Conservation (phyloP, 2,329 filamentous ascomycete genomes). For the Aspergillus hortae region DNA sequence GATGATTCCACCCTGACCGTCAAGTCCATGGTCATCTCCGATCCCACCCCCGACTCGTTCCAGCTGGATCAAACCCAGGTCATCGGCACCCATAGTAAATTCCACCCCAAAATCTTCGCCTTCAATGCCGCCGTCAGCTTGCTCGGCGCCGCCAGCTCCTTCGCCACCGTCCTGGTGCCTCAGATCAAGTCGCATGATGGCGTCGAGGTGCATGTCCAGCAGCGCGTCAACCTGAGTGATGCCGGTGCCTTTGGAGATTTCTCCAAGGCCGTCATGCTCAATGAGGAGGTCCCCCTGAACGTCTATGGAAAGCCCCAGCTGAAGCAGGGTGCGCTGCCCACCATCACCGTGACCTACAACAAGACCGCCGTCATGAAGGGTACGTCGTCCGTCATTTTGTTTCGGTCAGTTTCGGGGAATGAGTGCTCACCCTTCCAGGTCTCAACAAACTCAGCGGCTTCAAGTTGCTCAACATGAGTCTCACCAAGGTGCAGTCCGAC, state of each 20-base stretch:
- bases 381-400: slow-evolving; percentile 20
- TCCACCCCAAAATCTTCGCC: slow-evolving; percentile 52
- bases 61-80: slow-evolving; percentile 47
- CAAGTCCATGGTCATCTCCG: slow-evolving; percentile 48
- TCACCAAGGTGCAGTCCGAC: slow-evolving; percentile 41
- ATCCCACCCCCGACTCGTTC: slow-evolving; percentile 49
- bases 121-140: slow-evolving; percentile 54
- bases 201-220: slow-evolving; percentile 40
- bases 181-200: slow-evolving; percentile 42
- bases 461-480: slow-evolving; percentile 46
- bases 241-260: slow-evolving; percentile 49
- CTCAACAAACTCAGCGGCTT: slow-evolving; percentile 56
- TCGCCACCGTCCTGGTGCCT: slow-evolving; percentile 47
- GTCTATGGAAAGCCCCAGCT: slow-evolving; percentile 52
- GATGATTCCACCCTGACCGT: slow-evolving; percentile 51
- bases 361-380: slow-evolving; percentile 57
- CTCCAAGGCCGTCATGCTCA: slow-evolving; percentile 46
- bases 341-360: slow-evolving; percentile 52
- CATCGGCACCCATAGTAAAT: slow-evolving; percentile 48
- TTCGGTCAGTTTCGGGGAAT: background rate
- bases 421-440: slow-evolving; percentile 35
- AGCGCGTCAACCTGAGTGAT: slow-evolving; percentile 44
- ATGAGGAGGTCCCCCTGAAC: slow-evolving; percentile 48
- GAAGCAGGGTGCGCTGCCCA: slow-evolving; percentile 49
- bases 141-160: slow-evolving; percentile 34